phyloP scores from a whole-genome alignment of 1,139 yeast species.

The Dujonia santamariae region DNA sequence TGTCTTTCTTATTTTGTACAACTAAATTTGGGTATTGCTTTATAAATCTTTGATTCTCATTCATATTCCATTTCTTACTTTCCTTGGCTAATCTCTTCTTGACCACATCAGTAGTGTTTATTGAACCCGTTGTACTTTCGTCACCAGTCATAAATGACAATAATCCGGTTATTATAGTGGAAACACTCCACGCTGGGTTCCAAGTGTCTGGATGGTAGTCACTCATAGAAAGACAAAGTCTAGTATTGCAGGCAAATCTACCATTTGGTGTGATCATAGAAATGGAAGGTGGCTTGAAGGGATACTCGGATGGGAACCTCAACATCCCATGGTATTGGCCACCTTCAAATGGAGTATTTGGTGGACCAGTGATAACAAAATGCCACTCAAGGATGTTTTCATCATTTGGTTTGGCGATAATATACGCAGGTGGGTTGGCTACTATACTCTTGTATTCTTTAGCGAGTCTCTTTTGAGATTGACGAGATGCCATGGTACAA shows the following conservation, averaged over 20 bases:
- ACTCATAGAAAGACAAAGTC: conserved; percentile 84
- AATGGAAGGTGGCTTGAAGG: conserved; percentile 90
- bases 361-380: conserved; percentile 80
- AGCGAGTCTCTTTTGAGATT: conserved; percentile 52
- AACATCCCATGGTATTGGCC: conserved; percentile 92
- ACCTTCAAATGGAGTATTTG: conserved; percentile 74
- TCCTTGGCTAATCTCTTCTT: conserved; percentile 42
- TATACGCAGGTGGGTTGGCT: conserved; percentile 77
- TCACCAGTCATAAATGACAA: conserved; percentile 79
- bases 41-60: conserved; percentile 51
- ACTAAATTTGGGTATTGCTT: conserved; percentile 68
- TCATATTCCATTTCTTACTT: conserved; percentile 65
- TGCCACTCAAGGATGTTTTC: conserved; percentile 76
- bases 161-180: conserved; percentile 80
- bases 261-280: conserved; percentile 88
- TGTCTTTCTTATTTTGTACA: conserved; percentile 38
- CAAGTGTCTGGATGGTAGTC: conserved; percentile 92
- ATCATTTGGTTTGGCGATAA: conserved; percentile 82
- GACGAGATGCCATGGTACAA: conserved; percentile 46
- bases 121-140: conserved; percentile 40
- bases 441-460: conserved; percentile 76
- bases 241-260: conserved; percentile 70
- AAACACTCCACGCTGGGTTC: conserved; percentile 95
- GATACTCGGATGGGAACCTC: conserved; percentile 82
- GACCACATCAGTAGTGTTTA: conserved; percentile 32